Conservation (phyloP, 2,329 filamentous ascomycete species). For the Fusarium palustre region DNA sequence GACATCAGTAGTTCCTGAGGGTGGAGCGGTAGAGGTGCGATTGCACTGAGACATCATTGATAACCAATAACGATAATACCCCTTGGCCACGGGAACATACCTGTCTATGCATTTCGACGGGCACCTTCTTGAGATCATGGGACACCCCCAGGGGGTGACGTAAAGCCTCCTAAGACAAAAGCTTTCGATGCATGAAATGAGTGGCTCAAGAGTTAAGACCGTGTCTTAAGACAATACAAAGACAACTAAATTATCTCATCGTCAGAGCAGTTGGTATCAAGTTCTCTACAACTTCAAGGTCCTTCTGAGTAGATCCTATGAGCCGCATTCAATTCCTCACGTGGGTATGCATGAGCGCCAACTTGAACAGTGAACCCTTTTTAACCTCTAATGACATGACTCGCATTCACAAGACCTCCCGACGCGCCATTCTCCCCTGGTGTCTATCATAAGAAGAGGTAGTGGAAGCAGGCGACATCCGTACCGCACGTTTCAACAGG, state of each 20-base stretch:
- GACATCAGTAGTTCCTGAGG: conserved; percentile 33
- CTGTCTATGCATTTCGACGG: conserved; percentile 8
- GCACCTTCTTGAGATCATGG: conserved; percentile 27
- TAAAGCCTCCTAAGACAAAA: neutral
- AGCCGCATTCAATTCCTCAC: neutral
- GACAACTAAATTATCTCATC: neutral
- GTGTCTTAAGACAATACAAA: neutral
- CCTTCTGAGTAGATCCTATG: conserved; percentile 15
- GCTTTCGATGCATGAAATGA: neutral
- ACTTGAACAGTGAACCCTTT: conserved; percentile 1
- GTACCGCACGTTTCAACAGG: conserved; percentile 35
- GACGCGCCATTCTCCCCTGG: neutral
- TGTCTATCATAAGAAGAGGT: neutral
- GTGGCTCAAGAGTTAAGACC: neutral
- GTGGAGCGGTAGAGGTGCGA: conserved; percentile 22
- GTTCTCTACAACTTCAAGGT: neutral
- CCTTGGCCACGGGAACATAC: conserved; percentile 35
- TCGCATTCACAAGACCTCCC: neutral
- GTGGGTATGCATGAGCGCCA: neutral
- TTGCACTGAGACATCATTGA: conserved; percentile 5
- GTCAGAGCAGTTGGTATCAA: neutral
- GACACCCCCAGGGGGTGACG: neutral
- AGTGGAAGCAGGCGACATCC: conserved; percentile 12
- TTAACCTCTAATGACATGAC: conserved; percentile 9
- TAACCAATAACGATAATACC: conserved; percentile 27